phyloP scores from a whole-genome alignment of 2,329 filamentous ascomycete species.

The Botryotinia globosa region DNA sequence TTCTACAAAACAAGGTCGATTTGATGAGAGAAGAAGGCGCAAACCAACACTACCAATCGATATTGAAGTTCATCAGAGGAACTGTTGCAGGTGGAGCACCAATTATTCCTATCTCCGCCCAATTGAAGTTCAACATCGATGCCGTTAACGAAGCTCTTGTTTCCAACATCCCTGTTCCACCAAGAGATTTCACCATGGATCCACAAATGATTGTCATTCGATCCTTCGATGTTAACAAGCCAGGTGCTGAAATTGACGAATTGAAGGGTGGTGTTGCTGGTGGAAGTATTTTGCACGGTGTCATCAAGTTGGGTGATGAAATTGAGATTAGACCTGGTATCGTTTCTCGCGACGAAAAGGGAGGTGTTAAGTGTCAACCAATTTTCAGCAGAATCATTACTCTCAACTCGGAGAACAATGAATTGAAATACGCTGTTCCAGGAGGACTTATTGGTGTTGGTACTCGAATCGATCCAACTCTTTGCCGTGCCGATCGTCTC shows the following conservation, averaged over 20 bases:
- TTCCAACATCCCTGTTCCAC: conserved; percentile 88
- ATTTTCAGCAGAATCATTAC: conserved; percentile 95
- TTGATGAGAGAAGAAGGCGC: conserved; percentile 96
- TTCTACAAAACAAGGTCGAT: conserved; percentile 99
- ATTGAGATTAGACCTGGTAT: conserved; percentile 99
- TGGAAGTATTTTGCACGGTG: conserved; percentile 93
- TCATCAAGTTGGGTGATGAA: conserved; percentile 94
- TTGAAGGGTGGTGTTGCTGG: conserved; percentile 98
- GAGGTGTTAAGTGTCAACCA: conserved; percentile 91
- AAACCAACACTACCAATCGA: conserved; percentile 91
- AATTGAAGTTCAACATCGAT: conserved; percentile 99
- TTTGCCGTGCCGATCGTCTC: conserved; percentile 97
- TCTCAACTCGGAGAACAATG: conserved; percentile 96
- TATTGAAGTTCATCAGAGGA: conserved; percentile 96
- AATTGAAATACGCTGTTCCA: conserved; percentile 96
- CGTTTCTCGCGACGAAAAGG: conserved; percentile 89
- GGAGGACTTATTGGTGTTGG: conserved; percentile 98
- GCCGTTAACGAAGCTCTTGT: conserved; percentile 95
- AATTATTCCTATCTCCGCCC: conserved; percentile 94
- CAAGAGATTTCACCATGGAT: conserved; percentile 84
- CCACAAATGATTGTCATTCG: conserved; percentile 99
- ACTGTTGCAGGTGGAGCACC: conserved; percentile 93
- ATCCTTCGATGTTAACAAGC: conserved; percentile 99
- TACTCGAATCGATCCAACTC: conserved; percentile 93
- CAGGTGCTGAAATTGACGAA: conserved; percentile 96